Evolutionary conservation across 2,329 filamentous ascomycete genomes (phyloP).

Genomic region (Orbilia oligospora): DNA sequence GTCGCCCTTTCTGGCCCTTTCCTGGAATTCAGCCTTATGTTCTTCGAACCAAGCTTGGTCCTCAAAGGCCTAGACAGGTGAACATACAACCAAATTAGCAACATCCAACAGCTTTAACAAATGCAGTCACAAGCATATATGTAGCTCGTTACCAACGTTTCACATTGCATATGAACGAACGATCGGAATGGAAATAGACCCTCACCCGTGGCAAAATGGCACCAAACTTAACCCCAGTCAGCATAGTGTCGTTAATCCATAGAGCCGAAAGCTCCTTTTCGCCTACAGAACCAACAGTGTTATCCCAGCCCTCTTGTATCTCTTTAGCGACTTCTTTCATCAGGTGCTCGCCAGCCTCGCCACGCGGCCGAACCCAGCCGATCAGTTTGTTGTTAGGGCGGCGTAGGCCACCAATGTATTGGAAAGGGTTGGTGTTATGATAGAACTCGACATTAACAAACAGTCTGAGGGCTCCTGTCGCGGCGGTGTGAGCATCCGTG

Average conservation of each 20-base stretch:
- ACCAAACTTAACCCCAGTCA: slow-evolving; percentile 55
- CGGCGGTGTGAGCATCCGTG: slow-evolving; percentile 42
- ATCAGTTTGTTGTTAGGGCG: slow-evolving; percentile 57
- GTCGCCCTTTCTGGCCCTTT: slow-evolving; percentile 33
- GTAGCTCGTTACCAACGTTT: slow-evolving; percentile 5
- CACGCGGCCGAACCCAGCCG: slow-evolving; percentile 37
- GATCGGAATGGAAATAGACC: neutral
- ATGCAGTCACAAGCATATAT: neutral
- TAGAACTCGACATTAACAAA: slow-evolving; percentile 56
- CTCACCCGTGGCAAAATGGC: slow-evolving; percentile 41
- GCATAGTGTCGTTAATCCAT: slow-evolving; percentile 53
- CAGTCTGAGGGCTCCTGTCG: slow-evolving; percentile 50
- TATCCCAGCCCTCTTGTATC: slow-evolving; percentile 41
- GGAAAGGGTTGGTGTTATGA: slow-evolving; percentile 56
- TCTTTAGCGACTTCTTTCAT: slow-evolving; percentile 53
- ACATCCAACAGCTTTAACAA: slow-evolving; percentile 14
- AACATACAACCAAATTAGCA: neutral
- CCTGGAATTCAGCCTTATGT: slow-evolving; percentile 41
- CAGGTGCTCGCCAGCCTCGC: slow-evolving; percentile 37
- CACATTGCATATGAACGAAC: slow-evolving; percentile 1
- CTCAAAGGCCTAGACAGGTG: slow-evolving; percentile 45
- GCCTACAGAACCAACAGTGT: slow-evolving; percentile 46
- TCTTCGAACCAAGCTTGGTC: slow-evolving; percentile 55
- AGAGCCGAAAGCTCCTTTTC: slow-evolving; percentile 53
- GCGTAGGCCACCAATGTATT: slow-evolving; percentile 44